Percentiles rank a stretch among this genome's conserved stretches.
Conservation (phyloP, 1,284 basidiomycete species). For the Cryptococcus maquisensis region DNA sequence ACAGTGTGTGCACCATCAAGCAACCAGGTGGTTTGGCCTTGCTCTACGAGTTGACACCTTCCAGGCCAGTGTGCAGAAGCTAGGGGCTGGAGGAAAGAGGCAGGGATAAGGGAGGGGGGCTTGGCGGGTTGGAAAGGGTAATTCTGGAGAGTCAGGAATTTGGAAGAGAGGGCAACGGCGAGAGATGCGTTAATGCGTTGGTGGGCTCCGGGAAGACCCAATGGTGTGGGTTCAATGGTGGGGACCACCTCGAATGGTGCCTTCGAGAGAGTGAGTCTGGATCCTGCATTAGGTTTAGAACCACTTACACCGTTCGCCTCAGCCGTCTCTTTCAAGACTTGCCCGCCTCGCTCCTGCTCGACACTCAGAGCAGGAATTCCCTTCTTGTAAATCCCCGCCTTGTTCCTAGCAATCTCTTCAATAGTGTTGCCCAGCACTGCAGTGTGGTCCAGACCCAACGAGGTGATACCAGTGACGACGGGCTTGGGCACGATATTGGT, state of each 20-base stretch:
- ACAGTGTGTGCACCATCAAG: conserved; percentile 94
- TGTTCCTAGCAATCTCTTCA: conserved; percentile 87
- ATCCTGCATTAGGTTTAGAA: background rate
- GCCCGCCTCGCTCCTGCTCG: conserved; percentile 63
- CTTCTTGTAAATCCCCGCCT: conserved; percentile 94
- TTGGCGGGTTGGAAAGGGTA: conserved; percentile 30
- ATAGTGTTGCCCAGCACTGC: conserved; percentile 84
- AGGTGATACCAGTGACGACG: conserved; percentile 80
- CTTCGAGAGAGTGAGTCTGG: conserved; percentile 54
- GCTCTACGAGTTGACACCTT: conserved; percentile 86
- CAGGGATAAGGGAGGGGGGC: conserved; percentile 50
- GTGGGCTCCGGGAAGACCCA: conserved; percentile 83
- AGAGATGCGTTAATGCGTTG: conserved; percentile 87
- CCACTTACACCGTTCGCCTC: conserved; percentile 56
- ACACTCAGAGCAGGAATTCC: conserved; percentile 83
- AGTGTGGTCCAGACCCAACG: conserved; percentile 93
- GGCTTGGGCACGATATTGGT: conserved; percentile 94
- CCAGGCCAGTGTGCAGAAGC: conserved; percentile 83
- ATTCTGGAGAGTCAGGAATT: conserved; percentile 58
- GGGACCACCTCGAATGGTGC: conserved; percentile 36
- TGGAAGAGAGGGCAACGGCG: conserved; percentile 69
- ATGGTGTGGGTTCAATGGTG: conserved; percentile 34
- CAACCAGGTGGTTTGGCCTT: conserved; percentile 67
- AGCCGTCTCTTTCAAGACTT: conserved; percentile 66
- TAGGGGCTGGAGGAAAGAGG: conserved; percentile 61